Evolutionary conservation across 805 yeast genomes (phyloP).

Genomic region (Blastobotrys peoriensis): DNA sequence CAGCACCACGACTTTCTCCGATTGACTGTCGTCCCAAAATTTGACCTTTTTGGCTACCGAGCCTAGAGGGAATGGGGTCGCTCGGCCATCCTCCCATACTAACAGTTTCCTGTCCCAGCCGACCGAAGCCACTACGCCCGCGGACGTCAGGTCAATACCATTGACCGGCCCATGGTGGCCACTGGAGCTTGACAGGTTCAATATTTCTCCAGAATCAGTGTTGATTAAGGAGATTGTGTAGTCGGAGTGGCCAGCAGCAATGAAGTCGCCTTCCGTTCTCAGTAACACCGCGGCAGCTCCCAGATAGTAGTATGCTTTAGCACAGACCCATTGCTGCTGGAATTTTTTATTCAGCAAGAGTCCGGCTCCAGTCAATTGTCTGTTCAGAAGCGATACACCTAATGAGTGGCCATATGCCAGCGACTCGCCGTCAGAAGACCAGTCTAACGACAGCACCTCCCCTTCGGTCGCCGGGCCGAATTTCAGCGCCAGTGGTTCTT

Average conservation of each 20-base stretch:
- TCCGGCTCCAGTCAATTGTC: neutral
- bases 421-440: conserved; percentile 13
- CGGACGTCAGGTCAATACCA: conserved; percentile 25
- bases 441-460: conserved; percentile 11
- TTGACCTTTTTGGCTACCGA: conserved; percentile 27
- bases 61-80: conserved; percentile 15
- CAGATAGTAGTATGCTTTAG: conserved; percentile 9
- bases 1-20: conserved; percentile 30
- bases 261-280: conserved; percentile 6
- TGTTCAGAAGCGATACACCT: conserved; percentile 10
- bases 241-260: conserved; percentile 23
- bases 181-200: conserved; percentile 2
- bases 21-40: conserved; percentile 27
- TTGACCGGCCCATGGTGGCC: conserved; percentile 28
- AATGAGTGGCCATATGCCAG: conserved; percentile 18
- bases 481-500: neutral
- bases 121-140: conserved; percentile 27
- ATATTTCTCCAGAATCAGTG: conserved; percentile 1
- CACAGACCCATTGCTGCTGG: conserved; percentile 2
- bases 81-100: conserved; percentile 26
- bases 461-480: neutral
- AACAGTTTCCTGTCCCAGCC: conserved; percentile 30
- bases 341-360: neutral
- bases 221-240: conserved; percentile 16
- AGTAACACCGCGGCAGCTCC: conserved; percentile 16